A percentile compares a stretch with the other conserved stretches of the same genome.
Evolutionary conservation across 2,329 filamentous ascomycete genomes (phyloP).

Genomic region (Penicillium thymicola): DNA sequence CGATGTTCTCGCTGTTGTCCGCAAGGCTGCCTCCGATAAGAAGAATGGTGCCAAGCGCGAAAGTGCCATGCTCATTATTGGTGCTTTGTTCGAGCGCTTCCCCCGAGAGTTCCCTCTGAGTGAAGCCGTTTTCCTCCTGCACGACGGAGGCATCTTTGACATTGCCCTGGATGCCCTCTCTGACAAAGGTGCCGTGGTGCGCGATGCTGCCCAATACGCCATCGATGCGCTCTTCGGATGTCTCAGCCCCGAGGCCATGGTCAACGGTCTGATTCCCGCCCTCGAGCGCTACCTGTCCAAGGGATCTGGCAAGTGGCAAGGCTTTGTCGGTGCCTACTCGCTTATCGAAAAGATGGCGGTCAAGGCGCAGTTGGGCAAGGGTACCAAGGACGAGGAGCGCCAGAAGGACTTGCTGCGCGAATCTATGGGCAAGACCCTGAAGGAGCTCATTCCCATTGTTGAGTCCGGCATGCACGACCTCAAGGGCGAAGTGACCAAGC

Average conservation of each 20-base stretch:
- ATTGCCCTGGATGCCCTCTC: conserved; percentile 78
- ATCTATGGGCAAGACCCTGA: conserved; percentile 75
- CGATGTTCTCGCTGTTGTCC: conserved; percentile 60
- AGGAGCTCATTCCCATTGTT: conserved; percentile 82
- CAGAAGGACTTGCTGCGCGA: conserved; percentile 89
- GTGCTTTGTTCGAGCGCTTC: conserved; percentile 88
- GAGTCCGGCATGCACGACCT: conserved; percentile 95
- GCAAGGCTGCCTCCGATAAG: conserved; percentile 85
- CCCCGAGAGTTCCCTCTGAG: conserved; percentile 71
- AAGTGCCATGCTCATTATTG: conserved; percentile 90
- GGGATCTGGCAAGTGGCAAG: conserved; percentile 94
- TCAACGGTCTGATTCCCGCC: conserved; percentile 75
- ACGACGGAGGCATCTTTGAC: conserved; percentile 70
- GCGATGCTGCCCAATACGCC: conserved; percentile 89
- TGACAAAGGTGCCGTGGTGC: conserved; percentile 85
- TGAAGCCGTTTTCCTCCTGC: conserved; percentile 77
- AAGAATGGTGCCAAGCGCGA: conserved; percentile 84
- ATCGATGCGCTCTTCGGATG: conserved; percentile 82
- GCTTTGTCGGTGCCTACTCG: conserved; percentile 79
- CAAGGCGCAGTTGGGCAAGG: conserved; percentile 82
- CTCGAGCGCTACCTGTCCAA: conserved; percentile 74
- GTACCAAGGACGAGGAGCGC: conserved; percentile 77
- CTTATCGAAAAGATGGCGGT: conserved; percentile 91
- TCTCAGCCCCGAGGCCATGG: conserved; percentile 76
- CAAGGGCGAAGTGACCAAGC: conserved; percentile 79